phyloP scores from a whole-genome alignment of 2,329 filamentous ascomycete genomes.

The Colletotrichum sp. region DNA sequence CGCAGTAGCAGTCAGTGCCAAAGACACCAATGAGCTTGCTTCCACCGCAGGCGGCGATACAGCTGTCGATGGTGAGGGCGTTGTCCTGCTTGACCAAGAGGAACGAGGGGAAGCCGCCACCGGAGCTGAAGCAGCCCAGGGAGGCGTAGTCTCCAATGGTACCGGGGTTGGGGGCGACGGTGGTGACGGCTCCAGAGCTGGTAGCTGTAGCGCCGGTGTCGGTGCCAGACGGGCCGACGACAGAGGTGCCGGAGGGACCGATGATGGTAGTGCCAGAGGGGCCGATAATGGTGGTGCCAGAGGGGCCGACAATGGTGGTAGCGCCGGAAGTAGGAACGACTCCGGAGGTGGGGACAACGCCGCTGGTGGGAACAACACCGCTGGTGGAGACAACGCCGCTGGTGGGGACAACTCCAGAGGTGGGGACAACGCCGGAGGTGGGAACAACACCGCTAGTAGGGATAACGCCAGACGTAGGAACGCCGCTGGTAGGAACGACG shows the following conservation, averaged over 20 bases:
- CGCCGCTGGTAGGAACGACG: neutral
- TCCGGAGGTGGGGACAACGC: neutral
- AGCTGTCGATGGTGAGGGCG: slow-evolving; percentile 30
- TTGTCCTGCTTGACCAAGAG: slow-evolving; percentile 17
- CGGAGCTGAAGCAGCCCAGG: slow-evolving; percentile 30
- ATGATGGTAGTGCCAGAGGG: neutral
- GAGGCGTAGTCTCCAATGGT: slow-evolving; percentile 24
- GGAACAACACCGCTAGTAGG: no score
- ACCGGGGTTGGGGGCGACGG: slow-evolving; percentile 17
- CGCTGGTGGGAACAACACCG: no score
- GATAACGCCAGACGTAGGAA: no score
- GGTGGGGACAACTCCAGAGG: no score
- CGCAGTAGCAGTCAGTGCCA: slow-evolving; percentile 35
- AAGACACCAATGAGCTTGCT: slow-evolving; percentile 29
- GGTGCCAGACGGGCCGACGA: neutral
- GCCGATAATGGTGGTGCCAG: neutral
- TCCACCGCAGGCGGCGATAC: slow-evolving; percentile 25
- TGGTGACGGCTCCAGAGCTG: neutral
- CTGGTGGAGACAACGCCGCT: no score
- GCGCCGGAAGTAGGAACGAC: neutral
- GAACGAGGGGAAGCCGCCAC: slow-evolving; percentile 27
- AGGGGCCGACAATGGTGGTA: neutral
- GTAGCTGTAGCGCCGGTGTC: neutral
- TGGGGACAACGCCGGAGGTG: no score
- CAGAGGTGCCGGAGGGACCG: neutral